Base-by-base conservation (phyloP, 345 rosid species). In the Garcia nutans region DNA sequence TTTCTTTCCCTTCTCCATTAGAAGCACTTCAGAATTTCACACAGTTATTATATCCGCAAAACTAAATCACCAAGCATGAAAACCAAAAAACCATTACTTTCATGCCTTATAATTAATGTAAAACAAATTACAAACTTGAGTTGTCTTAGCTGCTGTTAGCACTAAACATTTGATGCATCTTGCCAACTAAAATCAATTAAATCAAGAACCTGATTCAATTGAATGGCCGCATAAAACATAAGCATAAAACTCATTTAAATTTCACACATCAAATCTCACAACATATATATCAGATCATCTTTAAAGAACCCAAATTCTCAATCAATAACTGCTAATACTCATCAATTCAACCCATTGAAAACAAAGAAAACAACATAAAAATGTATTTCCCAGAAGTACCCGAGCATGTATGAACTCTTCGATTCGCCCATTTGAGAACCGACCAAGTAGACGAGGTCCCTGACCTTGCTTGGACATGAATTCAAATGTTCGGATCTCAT, bases 351-450 rank as follows among this genome's bases (percentile, higher is more conserved):
- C 31, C 31, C 31, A 28, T 5, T 37, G 41, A 6, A 3, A 37
- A 37, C 6, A 37, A 37, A 37, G 5, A 37, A 37, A 37, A 37
- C 6, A 37, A 37, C 41, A 37, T 37, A 37, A 6, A 37, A 5
- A 37, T 37, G 41, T 37, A 37, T 37, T 37, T 37, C 41, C 41
- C 41, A 37, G 6, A 37, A 68, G 31, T 76, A 80, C 83, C 83
- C 77, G 62, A 33, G 83, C 77, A 61, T 68, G 83, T 54, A 80
- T 80, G 80, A 80, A 80, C 74, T 80, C 83, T 62, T 80, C 83
- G 26, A 80, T 76, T 45, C 80, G 77, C 74, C 83, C 83, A 54
- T 72, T 80, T 28, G 74, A 52, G 59, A 80, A 80, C 60, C 83
- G 76, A 2, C 74, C 80, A 19, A 80, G 70, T 56, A 80, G 57